phyloP scores from a whole-genome alignment of 345 rosid species.

The Citrus sp. region DNA sequence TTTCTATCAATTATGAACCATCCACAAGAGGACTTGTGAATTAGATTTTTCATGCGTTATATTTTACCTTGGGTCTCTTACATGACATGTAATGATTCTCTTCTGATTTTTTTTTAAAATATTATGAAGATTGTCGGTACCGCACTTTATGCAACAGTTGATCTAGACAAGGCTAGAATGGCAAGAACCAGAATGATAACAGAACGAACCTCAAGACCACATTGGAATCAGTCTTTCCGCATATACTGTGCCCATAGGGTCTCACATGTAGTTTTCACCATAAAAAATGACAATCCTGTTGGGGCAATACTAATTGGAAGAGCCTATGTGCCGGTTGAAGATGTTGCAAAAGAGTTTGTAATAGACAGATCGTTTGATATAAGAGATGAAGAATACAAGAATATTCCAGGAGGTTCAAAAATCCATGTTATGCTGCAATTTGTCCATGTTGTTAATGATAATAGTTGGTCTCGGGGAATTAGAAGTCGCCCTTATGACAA shows the following conservation, averaged over 20 bases:
- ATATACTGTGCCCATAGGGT: slow-evolving; percentile 63
- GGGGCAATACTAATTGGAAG: slow-evolving; percentile 67
- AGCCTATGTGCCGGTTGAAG: slow-evolving; percentile 63
- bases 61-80: not conserved
- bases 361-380: slow-evolving; percentile 44
- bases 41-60: not conserved
- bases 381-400: slow-evolving; percentile 27
- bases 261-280: slow-evolving; percentile 51
- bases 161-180: slow-evolving; percentile 69
- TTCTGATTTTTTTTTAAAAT: not conserved
- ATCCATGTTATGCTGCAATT: slow-evolving; percentile 52
- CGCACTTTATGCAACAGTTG: slow-evolving; percentile 59
- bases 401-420: slow-evolving; percentile 42
- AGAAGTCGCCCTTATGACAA: slow-evolving; percentile 8
- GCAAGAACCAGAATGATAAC: slow-evolving; percentile 51
- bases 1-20: not conserved
- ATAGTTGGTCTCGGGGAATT: slow-evolving; percentile 66
- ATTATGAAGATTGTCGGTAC: slow-evolving; percentile 37
- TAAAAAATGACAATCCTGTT: slow-evolving; percentile 51
- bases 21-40: not conserved
- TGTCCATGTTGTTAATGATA: slow-evolving; percentile 22
- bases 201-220: slow-evolving; percentile 28
- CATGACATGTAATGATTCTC: not conserved
- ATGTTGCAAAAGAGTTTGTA: slow-evolving; percentile 32
- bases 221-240: slow-evolving; percentile 56